These are phyloP conservation scores for Xerocomus brunneocitrinus DNA, from an alignment of 768 basidiomycete genomes.

Conservation along the genomic window DNA sequence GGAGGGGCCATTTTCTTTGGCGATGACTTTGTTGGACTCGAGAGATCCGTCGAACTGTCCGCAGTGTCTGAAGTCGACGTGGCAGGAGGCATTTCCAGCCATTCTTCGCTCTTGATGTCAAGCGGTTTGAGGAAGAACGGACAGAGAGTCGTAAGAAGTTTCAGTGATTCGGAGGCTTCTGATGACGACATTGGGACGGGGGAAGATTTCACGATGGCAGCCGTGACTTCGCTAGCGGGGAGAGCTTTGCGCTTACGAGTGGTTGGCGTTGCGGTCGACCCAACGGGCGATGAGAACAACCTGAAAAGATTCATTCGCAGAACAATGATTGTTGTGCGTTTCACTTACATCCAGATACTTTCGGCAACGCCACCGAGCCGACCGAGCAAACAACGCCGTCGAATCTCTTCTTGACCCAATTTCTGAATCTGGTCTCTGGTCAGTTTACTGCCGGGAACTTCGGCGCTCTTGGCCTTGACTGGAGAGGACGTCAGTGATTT, in stretches of 20 bases:
- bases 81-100: constrained; percentile 45
- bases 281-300: constrained; percentile 66
- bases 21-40: constrained; percentile 37
- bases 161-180: constrained; percentile 72
- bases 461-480: constrained; percentile 46
- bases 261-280: constrained; percentile 48
- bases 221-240: constrained; percentile 59
- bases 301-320: constrained; percentile 20
- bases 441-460: constrained; percentile 42
- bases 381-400: constrained; percentile 70
- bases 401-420: constrained; percentile 73
- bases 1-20: constrained; percentile 23
- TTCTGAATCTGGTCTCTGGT: constrained; percentile 65
- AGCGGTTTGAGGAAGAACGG: constrained; percentile 76
- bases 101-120: constrained; percentile 53
- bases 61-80: constrained; percentile 14
- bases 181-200: constrained; percentile 73
- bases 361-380: constrained; percentile 80
- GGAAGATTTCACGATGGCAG: constrained; percentile 74
- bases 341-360: constrained; percentile 76
- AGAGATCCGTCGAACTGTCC: constrained; percentile 5
- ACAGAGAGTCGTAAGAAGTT: constrained; percentile 61
- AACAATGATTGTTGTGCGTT: neutral
- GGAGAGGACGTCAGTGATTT: constrained; percentile 66
- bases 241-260: constrained; percentile 68